Evolutionary conservation across 306 rosid genomes (phyloP).

Genomic region (Glycine soja): DNA sequence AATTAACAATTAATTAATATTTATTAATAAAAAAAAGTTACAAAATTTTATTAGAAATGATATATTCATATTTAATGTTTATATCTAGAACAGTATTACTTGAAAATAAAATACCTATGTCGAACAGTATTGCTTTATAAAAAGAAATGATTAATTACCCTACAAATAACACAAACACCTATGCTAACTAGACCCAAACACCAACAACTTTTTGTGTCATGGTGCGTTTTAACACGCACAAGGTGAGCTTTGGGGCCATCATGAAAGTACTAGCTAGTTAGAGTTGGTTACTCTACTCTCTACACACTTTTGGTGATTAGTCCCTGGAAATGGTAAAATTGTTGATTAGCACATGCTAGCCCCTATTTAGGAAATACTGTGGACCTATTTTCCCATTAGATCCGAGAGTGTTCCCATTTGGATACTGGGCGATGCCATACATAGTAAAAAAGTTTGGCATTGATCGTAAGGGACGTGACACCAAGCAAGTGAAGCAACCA

Average conservation of each 20-base stretch:
- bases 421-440: not conserved
- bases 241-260: not conserved
- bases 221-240: not conserved
- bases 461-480: too few relatives aligned
- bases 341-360: slow-evolving; percentile 5
- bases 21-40: too few relatives aligned
- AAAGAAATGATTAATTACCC: too few relatives aligned
- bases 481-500: too few relatives aligned
- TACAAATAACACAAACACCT: not conserved
- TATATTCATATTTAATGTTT: too few relatives aligned
- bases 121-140: too few relatives aligned
- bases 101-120: too few relatives aligned
- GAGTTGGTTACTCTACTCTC: not conserved
- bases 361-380: not conserved
- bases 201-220: not conserved
- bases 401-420: not conserved
- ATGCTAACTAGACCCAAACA: not conserved
- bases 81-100: too few relatives aligned
- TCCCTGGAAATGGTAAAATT: not conserved
- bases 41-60: too few relatives aligned
- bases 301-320: not conserved
- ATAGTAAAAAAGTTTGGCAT: not conserved
- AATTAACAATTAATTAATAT: too few relatives aligned
- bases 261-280: not conserved
- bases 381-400: not conserved